phyloP scores from a whole-genome alignment of 2,329 filamentous ascomycete genomes.

The Lecanoromycetidae sp. region DNA sequence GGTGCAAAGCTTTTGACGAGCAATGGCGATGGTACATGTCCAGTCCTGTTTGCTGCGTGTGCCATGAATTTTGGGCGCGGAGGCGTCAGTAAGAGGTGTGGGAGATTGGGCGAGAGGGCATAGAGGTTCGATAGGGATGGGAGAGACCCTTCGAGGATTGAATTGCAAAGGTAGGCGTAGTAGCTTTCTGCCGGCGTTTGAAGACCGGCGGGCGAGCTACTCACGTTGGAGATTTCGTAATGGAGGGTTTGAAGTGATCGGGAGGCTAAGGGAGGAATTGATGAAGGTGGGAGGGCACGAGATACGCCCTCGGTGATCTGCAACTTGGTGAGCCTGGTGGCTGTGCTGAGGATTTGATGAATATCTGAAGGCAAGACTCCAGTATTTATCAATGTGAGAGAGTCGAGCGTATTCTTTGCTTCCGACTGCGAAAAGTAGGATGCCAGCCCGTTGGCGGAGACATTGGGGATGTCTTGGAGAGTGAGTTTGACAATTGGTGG shows the following conservation, averaged over 20 bases:
- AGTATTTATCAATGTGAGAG: conserved; percentile 59
- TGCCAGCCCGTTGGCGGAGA: conserved; percentile 60
- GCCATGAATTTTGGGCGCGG: conserved; percentile 45
- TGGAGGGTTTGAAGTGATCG: conserved; percentile 59
- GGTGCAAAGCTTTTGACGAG: conserved; percentile 39
- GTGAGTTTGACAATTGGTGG: conserved; percentile 63
- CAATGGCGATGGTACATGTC: conserved; percentile 15
- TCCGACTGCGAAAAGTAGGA: conserved; percentile 53
- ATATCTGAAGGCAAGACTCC: conserved; percentile 43
- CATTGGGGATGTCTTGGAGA: conserved; percentile 55
- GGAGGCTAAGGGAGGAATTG: conserved; percentile 54
- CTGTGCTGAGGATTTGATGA: conserved; percentile 31
- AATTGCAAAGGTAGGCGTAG: conserved; percentile 77
- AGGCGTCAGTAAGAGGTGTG: conserved; percentile 60
- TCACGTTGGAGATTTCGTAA: conserved; percentile 63
- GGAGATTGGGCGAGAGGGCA: conserved; percentile 73
- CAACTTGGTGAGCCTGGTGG: conserved; percentile 35
- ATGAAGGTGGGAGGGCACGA: conserved; percentile 43
- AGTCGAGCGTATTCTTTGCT: conserved; percentile 49
- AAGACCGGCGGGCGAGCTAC: conserved; percentile 45
- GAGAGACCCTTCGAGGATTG: conserved; percentile 62
- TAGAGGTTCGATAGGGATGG: conserved; percentile 66
- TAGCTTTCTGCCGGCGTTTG: conserved; percentile 48
- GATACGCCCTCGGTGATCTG: conserved; percentile 45
- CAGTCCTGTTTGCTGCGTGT: neutral